These are phyloP conservation scores for Megacollybia marginata DNA, from an alignment of 768 basidiomycete species.

Conservation along the genomic window DNA sequence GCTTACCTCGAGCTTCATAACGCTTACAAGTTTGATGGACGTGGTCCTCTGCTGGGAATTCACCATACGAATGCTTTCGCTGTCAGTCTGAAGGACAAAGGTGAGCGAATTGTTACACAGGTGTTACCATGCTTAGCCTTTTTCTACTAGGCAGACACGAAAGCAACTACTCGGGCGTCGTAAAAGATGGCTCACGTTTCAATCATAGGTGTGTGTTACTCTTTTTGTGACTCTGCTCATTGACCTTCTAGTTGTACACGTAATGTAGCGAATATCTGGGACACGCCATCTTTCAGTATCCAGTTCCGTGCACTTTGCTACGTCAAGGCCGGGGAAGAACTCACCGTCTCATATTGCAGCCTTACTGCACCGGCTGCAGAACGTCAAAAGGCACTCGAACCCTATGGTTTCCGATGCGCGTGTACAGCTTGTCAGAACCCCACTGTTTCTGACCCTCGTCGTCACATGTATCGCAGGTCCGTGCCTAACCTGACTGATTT, in stretches of 20 bases:
- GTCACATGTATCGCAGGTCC: not conserved
- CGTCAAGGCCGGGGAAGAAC: conserved; percentile 24
- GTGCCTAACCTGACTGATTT: not conserved
- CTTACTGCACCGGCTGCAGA: conserved; percentile 11
- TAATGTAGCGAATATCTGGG: conserved; percentile 17
- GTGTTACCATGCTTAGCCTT: not conserved
- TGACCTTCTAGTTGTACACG: conserved; percentile 14
- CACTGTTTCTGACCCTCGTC: not conserved
- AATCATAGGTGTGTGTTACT: conserved; percentile 11
- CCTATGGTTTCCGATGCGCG: conserved; percentile 16
- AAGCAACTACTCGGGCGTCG: conserved; percentile 8
- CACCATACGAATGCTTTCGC: conserved; percentile 21
- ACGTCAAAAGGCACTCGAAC: conserved; percentile 18
- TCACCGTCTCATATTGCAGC: conserved; percentile 20
- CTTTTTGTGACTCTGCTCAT: not conserved
- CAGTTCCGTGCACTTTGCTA: conserved; percentile 17
- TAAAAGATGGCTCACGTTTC: conserved; percentile 14
- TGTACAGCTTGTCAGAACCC: not conserved
- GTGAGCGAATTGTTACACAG: not conserved
- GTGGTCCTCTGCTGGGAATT: conserved; percentile 20
- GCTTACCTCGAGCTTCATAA: conserved; percentile 20
- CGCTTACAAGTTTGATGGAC: conserved; percentile 20
- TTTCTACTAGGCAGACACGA: not conserved
- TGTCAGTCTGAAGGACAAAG: not conserved
- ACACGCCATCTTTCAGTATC: conserved; percentile 22